Evolutionary conservation across 495 filamentous ascomycete genomes (phyloP), one percentile per base, ranked within the genome.

Genomic region (Xylaria cubensis): DNA sequence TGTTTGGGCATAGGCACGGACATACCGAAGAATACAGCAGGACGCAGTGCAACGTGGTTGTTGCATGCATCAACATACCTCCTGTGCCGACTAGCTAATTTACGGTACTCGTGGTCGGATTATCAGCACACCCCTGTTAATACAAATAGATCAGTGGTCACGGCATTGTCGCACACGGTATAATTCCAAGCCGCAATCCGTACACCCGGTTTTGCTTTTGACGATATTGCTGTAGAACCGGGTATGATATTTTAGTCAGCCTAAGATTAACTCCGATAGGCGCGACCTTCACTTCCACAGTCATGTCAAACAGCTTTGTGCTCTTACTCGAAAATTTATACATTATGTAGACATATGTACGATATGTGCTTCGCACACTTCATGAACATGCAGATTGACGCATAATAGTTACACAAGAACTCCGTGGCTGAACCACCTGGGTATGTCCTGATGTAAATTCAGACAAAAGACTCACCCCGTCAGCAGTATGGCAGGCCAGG

Each of bases 261-360:
- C 44, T 51, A 10, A 42, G 4, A 0, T 59, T 39, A 34, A 34
- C 56, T 34, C 34, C 34, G 34, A 59, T 7, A 1, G 56, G 32
- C 29, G 19, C 56, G n/a, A 19, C 19, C 12, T 1, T 64, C 62
- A 48, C 21, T 64, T 24, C 44, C 12, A 51, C 32, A 1, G 51
- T 12, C 64, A 53, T 29, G 32, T 53, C 46, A 8, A 9, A 21
- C 51, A 13, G 13, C 36, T 1, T 39, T 39, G 15, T 17, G 24
- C 41, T 51, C 21, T 67, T 46, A 7, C n/a, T 51, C 17, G 46
- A 44, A 61, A 34, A 41, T 67, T 67, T 56, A 42, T 67, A 56
- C 50, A 56, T 67, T 67, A 67, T 67, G 13, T 50, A 67, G 34
- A 56, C 50, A 34, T 67, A 67, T 67, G 65, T 56, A 56, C 65